Percentiles rank a stretch among this genome's conserved stretches.
These are phyloP conservation scores for Cochlearia excelsa DNA, from an alignment of 345 rosid genomes.

Conservation along the genomic window DNA sequence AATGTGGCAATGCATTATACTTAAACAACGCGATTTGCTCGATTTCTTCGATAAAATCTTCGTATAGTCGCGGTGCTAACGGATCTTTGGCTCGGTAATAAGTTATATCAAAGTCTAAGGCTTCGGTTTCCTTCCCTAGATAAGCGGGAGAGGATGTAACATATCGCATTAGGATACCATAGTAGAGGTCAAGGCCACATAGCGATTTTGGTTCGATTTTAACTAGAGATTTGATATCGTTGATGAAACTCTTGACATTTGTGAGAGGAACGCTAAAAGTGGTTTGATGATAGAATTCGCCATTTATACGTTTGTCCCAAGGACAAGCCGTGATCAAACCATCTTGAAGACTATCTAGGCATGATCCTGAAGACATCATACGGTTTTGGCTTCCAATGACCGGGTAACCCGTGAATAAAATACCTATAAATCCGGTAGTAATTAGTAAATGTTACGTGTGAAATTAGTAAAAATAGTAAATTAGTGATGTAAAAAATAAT, in stretches of 20 bases:
- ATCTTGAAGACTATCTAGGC: conserved; percentile 56
- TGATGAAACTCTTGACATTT: conserved; percentile 42
- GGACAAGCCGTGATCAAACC: conserved; percentile 46
- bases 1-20: conserved; percentile 54
- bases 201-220: conserved; percentile 40
- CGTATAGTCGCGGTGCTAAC: conserved; percentile 39
- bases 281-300: conserved; percentile 55
- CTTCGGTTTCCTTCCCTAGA: conserved; percentile 61
- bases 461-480: too few relatives aligned
- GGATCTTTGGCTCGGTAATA: conserved; percentile 68
- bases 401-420: conserved; percentile 5
- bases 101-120: conserved; percentile 57
- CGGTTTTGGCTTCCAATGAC: conserved; percentile 14
- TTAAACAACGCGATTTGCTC: conserved; percentile 71
- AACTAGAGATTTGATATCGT: conserved; percentile 55
- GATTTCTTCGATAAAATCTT: conserved; percentile 51
- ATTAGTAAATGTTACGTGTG: too few relatives aligned
- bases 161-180: conserved; percentile 69
- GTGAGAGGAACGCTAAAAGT: conserved; percentile 46
- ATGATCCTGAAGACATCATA: conserved; percentile 55
- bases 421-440: neutral
- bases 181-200: conserved; percentile 53
- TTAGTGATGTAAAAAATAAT: neutral
- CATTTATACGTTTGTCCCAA: conserved; percentile 58
- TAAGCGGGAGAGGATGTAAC: conserved; percentile 59